These are phyloP conservation scores for Erodium maritimum DNA, from an alignment of 345 rosid species.

Conservation along the genomic window DNA sequence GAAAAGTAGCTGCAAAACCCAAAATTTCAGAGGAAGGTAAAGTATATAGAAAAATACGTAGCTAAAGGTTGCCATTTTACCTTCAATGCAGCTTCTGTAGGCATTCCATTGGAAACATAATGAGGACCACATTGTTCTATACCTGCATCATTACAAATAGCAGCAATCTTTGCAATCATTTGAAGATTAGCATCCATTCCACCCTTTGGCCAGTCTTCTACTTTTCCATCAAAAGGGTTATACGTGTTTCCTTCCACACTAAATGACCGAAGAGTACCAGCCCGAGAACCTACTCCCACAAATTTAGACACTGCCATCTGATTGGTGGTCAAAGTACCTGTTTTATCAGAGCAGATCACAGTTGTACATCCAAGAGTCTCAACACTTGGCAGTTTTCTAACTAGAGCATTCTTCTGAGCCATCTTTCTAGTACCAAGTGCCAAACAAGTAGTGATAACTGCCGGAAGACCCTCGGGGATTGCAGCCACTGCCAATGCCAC, in stretches of 20 bases:
- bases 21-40: slow-evolving; percentile 1
- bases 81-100: slow-evolving; percentile 98
- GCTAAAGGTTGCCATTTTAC: slow-evolving; percentile 20
- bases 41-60: not conserved
- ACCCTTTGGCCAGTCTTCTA: slow-evolving; percentile 58
- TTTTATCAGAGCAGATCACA: slow-evolving; percentile 86
- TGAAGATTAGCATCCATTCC: slow-evolving; percentile 79
- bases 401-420: slow-evolving; percentile 96
- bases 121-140: slow-evolving; percentile 58
- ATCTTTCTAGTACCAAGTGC: slow-evolving; percentile 93
- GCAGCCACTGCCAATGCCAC: slow-evolving; percentile 97
- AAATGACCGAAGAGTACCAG: slow-evolving; percentile 56
- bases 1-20: too few species aligned
- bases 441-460: slow-evolving; percentile 90
- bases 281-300: slow-evolving; percentile 70
- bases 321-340: slow-evolving; percentile 88
- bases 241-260: slow-evolving; percentile 77
- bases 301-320: slow-evolving; percentile 84
- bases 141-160: slow-evolving; percentile 78
- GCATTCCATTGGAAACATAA: slow-evolving; percentile 59
- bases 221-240: slow-evolving; percentile 70
- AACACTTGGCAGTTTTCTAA: slow-evolving; percentile 84
- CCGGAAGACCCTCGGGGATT: slow-evolving; percentile 93
- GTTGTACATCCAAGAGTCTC: slow-evolving; percentile 97
- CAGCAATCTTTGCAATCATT: slow-evolving; percentile 78